Conservation (phyloP, 164 flowering plant species). For the Amborella trichopoda region DNA sequence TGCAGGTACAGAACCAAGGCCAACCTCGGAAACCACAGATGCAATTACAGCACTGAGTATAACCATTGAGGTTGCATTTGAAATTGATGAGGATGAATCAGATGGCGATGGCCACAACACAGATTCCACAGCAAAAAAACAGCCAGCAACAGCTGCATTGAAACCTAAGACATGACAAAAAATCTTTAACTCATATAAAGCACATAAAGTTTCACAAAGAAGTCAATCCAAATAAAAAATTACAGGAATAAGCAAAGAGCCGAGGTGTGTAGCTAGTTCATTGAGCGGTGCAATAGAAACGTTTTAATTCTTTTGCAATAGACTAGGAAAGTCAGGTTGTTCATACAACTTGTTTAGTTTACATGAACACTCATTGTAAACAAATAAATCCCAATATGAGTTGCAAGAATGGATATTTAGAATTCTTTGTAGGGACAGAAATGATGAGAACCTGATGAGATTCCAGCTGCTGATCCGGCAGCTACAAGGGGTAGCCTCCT, state of each 20-base stretch:
- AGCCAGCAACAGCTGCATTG: conserved; percentile 96
- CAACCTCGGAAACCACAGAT: conserved; percentile 74
- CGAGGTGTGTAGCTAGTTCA: no score
- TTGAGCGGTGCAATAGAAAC: no score
- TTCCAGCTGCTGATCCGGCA: conserved; percentile 96
- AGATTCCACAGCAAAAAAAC: conserved; percentile 91
- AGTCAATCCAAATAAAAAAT: background rate
- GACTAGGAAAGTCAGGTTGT: no score
- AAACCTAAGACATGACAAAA: conserved; percentile 37
- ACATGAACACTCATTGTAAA: no score
- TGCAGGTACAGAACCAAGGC: conserved; percentile 89
- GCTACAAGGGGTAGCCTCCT: conserved; percentile 64
- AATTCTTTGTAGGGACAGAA: no score
- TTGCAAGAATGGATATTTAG: no score
- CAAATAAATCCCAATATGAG: no score
- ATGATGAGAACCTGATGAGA: conserved; percentile 53
- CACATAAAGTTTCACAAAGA: no score
- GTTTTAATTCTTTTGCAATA: no score
- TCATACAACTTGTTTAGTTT: no score
- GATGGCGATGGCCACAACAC: conserved; percentile 83
- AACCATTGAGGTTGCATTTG: conserved; percentile 89
- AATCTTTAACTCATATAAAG: background rate
- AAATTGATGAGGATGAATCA: conserved; percentile 47
- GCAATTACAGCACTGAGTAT: conserved; percentile 92
- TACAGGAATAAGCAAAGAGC: no score